Base-by-base conservation (phyloP, 2,329 filamentous ascomycete species). In the Teratosphaeria nubilosa region DNA sequence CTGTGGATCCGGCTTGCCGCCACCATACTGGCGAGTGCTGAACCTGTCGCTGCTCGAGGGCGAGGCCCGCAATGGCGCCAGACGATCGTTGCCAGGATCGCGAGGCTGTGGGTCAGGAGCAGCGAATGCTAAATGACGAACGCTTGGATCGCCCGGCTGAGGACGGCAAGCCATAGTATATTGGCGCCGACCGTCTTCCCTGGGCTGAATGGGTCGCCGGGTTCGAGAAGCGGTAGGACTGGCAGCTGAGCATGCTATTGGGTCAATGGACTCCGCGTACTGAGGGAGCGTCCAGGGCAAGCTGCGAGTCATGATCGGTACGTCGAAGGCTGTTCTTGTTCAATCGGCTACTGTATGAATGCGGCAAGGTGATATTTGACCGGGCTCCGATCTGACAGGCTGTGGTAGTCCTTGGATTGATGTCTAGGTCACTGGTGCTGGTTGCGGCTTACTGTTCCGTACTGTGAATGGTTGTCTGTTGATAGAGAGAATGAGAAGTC, bases 131-230 rank as follows among this genome's bases (percentile, higher is more conserved):
- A 31, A 27, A 25, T 53, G 57, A 14, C 59, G 50, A 25, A 59
- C 58, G 24, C 62, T 60, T 6, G 59, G 60, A 41, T 64, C 63
- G n/a, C 61, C 20, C 22, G 63, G 63, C 34, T 62, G 59, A 34
- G 56, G 60, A 32, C 32, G 56, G 22, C 27, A 34, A 34, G 55
- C 55, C 24, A 20, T 20, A 9, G 20, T 14, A 16, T 10, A 41
- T 37, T 48, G 41, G 30, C n/a, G 20, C 11, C 27, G 32, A 20
- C 56, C 50, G 27, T 45, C 56, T 11, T 57, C 56, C 20, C 51
- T 13, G 13, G 50, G 56, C 24, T 57, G 56, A 9, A 57, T 24
- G 10, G 56, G 56, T 16, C 53, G 52, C 6, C 50, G 50, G n/a
- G 55, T 24, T 16, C 51, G 50, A 11, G 56, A 50, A 45, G 32